Percentiles rank a stretch among this genome's conserved stretches.
phyloP scores from a whole-genome alignment of 2,329 filamentous ascomycete species.

The Rhinocladiella similis region DNA sequence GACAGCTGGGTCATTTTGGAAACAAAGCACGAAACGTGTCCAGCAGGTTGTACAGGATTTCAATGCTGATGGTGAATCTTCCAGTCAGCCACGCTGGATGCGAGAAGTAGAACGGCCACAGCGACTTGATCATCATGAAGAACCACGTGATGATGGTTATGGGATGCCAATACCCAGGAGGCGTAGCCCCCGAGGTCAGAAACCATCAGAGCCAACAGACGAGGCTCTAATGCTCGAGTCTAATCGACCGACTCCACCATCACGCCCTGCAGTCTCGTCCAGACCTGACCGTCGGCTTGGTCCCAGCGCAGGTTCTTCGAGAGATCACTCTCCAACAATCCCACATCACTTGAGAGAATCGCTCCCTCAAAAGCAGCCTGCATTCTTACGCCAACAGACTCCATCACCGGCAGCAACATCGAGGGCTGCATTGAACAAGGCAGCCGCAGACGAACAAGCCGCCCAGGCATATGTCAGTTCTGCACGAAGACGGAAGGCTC shows the following conservation, averaged over 20 bases:
- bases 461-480: slow-evolving; percentile 86
- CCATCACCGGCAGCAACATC: slow-evolving; percentile 50
- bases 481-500: slow-evolving; percentile 71
- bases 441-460: slow-evolving; percentile 75
- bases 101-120: slow-evolving; percentile 57
- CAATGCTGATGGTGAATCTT: slow-evolving; percentile 63
- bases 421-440: slow-evolving; percentile 66
- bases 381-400: slow-evolving; percentile 59
- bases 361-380: slow-evolving; percentile 44
- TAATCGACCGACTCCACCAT: slow-evolving; percentile 57
- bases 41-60: slow-evolving; percentile 91
- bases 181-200: slow-evolving; percentile 8
- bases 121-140: slow-evolving; percentile 27
- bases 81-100: slow-evolving; percentile 96
- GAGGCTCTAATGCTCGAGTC: slow-evolving; percentile 77
- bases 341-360: slow-evolving; percentile 43
- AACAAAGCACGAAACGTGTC: slow-evolving; percentile 86
- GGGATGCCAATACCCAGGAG: slow-evolving; percentile 22
- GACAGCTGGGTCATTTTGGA: slow-evolving; percentile 93
- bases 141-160: slow-evolving; percentile 17
- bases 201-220: slow-evolving; percentile 30
- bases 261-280: slow-evolving; percentile 31
- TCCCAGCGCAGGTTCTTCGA: slow-evolving; percentile 22
- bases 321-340: slow-evolving; percentile 54
- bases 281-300: slow-evolving; percentile 22